Conservation (phyloP, 108 stramenopile species). For the Skeletonema costatum region DNA sequence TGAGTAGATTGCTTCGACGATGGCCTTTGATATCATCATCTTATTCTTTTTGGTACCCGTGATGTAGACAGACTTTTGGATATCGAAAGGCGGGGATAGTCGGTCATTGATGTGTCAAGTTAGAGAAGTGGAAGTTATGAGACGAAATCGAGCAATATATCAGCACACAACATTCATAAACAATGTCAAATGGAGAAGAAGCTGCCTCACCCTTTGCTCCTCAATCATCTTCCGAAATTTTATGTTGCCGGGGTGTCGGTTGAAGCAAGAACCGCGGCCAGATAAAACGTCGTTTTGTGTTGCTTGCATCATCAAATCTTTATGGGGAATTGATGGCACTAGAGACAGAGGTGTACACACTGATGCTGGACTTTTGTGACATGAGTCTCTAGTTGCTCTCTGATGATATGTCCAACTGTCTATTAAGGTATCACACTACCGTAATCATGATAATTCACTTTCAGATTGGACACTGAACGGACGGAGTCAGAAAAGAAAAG, state of each 20-base stretch:
- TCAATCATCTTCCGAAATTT: neutral
- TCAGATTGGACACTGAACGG: too few species aligned
- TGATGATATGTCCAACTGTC: too few species aligned
- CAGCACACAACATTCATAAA: too few species aligned
- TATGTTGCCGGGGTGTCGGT: neutral
- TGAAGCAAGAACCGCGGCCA: neutral
- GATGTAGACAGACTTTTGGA: slow-evolving; percentile 55
- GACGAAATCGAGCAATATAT: too few species aligned
- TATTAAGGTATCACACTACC: too few species aligned
- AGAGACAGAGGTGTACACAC: too few species aligned
- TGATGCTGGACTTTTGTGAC: too few species aligned
- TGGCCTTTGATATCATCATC: slow-evolving; percentile 63
- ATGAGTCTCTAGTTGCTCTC: too few species aligned
- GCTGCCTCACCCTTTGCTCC: neutral
- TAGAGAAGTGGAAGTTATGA: neutral
- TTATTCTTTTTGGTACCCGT: slow-evolving; percentile 64
- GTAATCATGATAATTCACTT: too few species aligned
- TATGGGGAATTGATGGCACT: too few species aligned
- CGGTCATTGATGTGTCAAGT: neutral
- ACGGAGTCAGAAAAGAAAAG: too few species aligned
- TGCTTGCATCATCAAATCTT: neutral
- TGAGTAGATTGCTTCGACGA: slow-evolving; percentile 61
- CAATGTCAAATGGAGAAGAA: neutral
- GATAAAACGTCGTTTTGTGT: neutral
- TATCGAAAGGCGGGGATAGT: neutral